Percentiles rank a stretch among this genome's conserved stretches.
These are phyloP conservation scores for Fraxinus americana DNA, from an alignment of 257 asterid species.

Conservation along the genomic window DNA sequence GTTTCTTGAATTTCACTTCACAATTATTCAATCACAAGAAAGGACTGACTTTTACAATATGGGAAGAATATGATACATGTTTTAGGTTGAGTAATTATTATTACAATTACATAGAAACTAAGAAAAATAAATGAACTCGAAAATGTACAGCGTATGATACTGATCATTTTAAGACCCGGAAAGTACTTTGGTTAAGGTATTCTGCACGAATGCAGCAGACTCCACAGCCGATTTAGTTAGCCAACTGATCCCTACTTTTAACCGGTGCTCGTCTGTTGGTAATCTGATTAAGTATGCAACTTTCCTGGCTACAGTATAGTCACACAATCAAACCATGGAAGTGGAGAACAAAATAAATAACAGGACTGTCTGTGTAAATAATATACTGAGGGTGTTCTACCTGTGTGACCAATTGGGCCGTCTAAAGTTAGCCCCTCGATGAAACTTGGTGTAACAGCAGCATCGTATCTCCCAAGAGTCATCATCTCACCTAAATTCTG, in stretches of 20 bases:
- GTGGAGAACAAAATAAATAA: background rate
- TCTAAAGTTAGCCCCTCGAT: slow-evolving; percentile 82
- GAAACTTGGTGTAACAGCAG: slow-evolving; percentile 84
- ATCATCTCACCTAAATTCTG: slow-evolving; percentile 98
- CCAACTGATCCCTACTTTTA: slow-evolving; percentile 94
- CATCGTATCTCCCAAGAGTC: slow-evolving; percentile 91
- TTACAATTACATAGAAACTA: background rate
- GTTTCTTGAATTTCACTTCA: background rate
- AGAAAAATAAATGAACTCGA: background rate
- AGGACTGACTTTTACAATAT: background rate
- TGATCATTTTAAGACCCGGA: slow-evolving; percentile 38
- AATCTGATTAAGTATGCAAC: slow-evolving; percentile 79
- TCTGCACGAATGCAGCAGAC: slow-evolving; percentile 73
- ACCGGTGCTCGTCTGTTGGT: slow-evolving; percentile 89
- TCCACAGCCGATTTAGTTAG: slow-evolving; percentile 76
- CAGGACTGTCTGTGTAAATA: background rate
- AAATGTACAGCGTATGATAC: background rate
- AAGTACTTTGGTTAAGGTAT: slow-evolving; percentile 58
- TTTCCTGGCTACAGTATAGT: slow-evolving; percentile 72
- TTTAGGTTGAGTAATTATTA: background rate
- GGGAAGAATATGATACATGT: background rate
- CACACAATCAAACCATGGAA: background rate
- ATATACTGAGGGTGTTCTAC: slow-evolving; percentile 35
- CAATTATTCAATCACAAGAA: background rate
- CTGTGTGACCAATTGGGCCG: slow-evolving; percentile 90